Evolutionary conservation across 148 eudicot genomes (phyloP).

Genomic region (Chenopodium album): DNA sequence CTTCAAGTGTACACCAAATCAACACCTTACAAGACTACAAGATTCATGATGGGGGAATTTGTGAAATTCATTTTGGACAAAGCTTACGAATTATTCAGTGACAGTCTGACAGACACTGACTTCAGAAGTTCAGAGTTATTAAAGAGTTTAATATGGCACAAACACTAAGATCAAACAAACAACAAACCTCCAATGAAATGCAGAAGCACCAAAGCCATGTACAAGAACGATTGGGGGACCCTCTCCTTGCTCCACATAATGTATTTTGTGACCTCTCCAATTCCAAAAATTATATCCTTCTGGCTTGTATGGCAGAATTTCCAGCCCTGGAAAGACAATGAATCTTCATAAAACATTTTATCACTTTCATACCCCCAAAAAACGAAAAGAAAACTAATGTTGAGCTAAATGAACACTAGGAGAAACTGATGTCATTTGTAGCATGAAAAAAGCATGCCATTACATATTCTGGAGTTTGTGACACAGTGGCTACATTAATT

Average conservation of each 20-base stretch:
- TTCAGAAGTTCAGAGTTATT: not conserved
- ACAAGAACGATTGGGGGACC: conserved; percentile 80
- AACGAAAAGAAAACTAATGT: not conserved
- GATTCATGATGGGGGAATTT: not conserved
- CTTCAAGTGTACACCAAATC: not conserved
- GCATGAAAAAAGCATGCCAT: not conserved
- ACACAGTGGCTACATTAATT: too few relatives aligned
- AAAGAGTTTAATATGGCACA: not conserved
- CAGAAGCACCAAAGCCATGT: conserved; percentile 99
- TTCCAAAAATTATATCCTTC: conserved; percentile 92
- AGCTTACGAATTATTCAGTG: not conserved
- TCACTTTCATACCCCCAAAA: conserved; percentile 1
- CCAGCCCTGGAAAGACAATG: conserved; percentile 54
- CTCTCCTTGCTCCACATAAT: conserved; percentile 90
- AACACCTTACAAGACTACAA: not conserved
- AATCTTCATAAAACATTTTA: conserved; percentile 3
- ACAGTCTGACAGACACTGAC: not conserved
- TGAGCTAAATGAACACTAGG: not conserved
- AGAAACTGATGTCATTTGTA: not conserved
- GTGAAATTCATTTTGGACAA: not conserved
- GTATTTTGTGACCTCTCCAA: conserved; percentile 89
- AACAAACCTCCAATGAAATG: conserved; percentile 92
- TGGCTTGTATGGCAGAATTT: conserved; percentile 72
- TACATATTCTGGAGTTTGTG: not conserved
- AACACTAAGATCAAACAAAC: not conserved